Conservation (phyloP, 176 grass and related monocot genomes). For the Tillandsia fasciculata region DNA sequence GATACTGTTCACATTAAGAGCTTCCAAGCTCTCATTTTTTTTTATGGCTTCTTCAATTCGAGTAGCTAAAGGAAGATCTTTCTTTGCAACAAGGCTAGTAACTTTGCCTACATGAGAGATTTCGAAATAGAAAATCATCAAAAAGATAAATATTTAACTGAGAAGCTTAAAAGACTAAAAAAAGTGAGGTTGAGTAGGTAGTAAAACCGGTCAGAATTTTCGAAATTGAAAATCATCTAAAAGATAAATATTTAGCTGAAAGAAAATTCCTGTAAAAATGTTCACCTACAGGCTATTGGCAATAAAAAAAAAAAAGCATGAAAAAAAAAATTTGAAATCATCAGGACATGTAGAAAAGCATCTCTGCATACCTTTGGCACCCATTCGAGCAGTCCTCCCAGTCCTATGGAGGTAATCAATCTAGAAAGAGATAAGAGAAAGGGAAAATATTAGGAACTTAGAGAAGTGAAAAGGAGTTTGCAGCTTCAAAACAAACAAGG, state of each 20-base stretch:
- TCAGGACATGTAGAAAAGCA: not conserved
- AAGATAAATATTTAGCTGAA: not conserved
- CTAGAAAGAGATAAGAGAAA: constrained; percentile 27
- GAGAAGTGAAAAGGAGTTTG: not conserved
- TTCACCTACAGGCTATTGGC: not conserved
- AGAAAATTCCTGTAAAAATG: not conserved
- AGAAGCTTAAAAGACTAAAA: too few species aligned
- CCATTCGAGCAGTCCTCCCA: constrained; percentile 93
- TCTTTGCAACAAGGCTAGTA: constrained; percentile 89
- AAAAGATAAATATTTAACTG: not conserved
- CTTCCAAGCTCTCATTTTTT: constrained; percentile 95
- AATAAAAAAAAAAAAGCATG: not conserved
- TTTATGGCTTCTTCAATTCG: constrained; percentile 86
- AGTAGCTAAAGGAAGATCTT: constrained; percentile 62
- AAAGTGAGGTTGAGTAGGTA: not conserved
- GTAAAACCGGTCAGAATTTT: not conserved
- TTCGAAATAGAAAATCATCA: constrained; percentile 7
- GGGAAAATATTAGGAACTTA: not conserved
- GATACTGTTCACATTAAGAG: constrained; percentile 44
- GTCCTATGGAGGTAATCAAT: constrained; percentile 98
- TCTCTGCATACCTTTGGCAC: constrained; percentile 79
- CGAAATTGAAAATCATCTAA: not conserved
- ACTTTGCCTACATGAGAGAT: constrained; percentile 65
- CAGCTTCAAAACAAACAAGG: constrained; percentile 6
- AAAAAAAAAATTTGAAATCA: not conserved